Base-by-base conservation (phyloP, 805 yeast genomes). In the Schwanniomyces occidentalis region DNA sequence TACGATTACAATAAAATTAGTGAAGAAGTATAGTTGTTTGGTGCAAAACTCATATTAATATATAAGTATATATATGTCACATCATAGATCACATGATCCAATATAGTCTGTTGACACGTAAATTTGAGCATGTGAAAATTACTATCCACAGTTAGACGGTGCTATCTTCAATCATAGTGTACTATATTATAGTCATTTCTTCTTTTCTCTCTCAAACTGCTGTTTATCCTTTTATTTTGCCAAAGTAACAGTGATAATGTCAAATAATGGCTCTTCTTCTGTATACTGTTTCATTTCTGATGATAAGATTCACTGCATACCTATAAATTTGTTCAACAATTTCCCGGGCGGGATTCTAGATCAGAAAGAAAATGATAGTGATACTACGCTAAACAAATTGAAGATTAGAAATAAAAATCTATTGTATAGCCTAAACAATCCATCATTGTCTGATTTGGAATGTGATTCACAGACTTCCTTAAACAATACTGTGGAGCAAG, bases 381-480 rank as follows among this genome's bases (percentile, higher is more conserved):
- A 16, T n/a, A n/a, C 31, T 8, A 36, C 14, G 19, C 27, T 13
- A 14, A 17, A 24, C n/a, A 16, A 34, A 28, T 31, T 25, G 29
- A 30, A 33, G 24, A 23, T 53, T 4, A 44, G 46, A 28, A 53
- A 58, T 34, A 53, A 52, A 30, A 64, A 63, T 39, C 51, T 64
- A 6, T 39, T 64, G 14, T 64, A 64, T 45, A 50, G 59, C 24
- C 46, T 64, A 22, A 64, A 64, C 41, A 63, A 64, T 39, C 68
- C 69, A 19, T 56, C 63, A 10, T 40, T 58, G 16, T 61, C 67
- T 4, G 70, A 64, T 37, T 35, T 61, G n/a, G 69, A 63, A 16
- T 43, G 48, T 8, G 54, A 46, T 27, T 15, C 40, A 8, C 34
- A 27, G 10, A 17, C 24, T n/a, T 34, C 27, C 9, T 22, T 22